These are phyloP conservation scores for Polygonum aviculare DNA, from an alignment of 148 eudicot species.

Conservation along the genomic window DNA sequence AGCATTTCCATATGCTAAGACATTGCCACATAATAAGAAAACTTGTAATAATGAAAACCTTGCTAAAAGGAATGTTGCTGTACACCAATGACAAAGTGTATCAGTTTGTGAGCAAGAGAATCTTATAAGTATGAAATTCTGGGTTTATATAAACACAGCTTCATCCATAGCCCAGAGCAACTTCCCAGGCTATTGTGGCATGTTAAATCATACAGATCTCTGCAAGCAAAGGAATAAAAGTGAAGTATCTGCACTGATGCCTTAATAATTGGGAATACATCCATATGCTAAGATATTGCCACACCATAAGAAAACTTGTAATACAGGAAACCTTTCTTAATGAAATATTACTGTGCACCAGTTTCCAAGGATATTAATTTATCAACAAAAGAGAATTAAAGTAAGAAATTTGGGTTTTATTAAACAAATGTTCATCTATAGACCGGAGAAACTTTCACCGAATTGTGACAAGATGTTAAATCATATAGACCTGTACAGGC, in stretches of 20 bases:
- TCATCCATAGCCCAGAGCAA: not conserved
- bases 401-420: not conserved
- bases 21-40: not conserved
- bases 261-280: not conserved
- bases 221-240: not conserved
- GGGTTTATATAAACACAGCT: not conserved
- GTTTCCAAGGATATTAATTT: not conserved
- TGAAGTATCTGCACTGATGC: not conserved
- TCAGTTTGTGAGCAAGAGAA: not conserved
- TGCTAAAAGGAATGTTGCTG: not conserved
- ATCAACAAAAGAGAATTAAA: not conserved
- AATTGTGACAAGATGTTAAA: not conserved
- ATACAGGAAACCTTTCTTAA: not conserved
- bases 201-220: not conserved
- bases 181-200: not conserved
- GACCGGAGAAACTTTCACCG: not conserved
- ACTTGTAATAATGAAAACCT: not conserved
- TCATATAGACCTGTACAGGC: not conserved
- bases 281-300: not conserved
- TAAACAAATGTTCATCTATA: not conserved
- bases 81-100: not conserved
- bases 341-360: not conserved
- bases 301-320: not conserved
- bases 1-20: not conserved
- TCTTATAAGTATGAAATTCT: not conserved